Evolutionary conservation across 2,329 filamentous ascomycete species (phyloP), one percentile per base, ranked within the genome.

Genomic region (Neophaeococcomyces mojaviensis): DNA sequence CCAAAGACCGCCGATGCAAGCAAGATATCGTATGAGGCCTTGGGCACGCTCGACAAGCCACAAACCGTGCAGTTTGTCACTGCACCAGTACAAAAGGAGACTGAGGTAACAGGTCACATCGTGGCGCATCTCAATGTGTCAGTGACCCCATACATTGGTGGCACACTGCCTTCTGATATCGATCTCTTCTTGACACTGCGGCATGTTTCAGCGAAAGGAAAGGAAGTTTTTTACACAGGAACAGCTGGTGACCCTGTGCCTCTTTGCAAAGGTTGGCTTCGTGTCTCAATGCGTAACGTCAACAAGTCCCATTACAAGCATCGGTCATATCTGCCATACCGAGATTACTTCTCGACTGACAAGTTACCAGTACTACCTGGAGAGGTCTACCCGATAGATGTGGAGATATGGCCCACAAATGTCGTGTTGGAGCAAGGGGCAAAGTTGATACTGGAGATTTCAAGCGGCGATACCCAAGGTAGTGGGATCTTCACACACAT

Each of bases 61-160:
- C 67, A 81, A 41, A 48, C 72, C 0, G 53, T 85, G 0, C 73
- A 76, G 34, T 86, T 86, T 59, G 68, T 65, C 1, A 82, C 76
- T 0, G 47, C 67, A 0, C 65, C 77, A 0, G 84, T 86, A 47
- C 68, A 73, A n/a, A 49, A 67, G 5, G 79, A 86, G 55, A 82
- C 76, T 0, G 83, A 86, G 57, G 77, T 87, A 44, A 86, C 83
- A 0, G 83, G 83, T 0, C 79, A 86, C 56, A 66, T 84, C 22
- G 68, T 77, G 0, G 80, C 79, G 0, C 81, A 79, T 52, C 67
- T 87, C 3, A 78, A 79, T 49, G 75, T 84, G 0, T 84, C 81
- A 0, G 64, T 69, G 30, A 68, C 62, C 2, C 58, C 69, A 1
- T 56, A 68, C 19, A 56, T 67, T 2, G 62, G 62, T 1, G 59